A percentile compares a stretch with the other conserved stretches of the same genome.
Conservation (phyloP, 1,139 yeast genomes). For the Kurtzmaniella quercitrusa region DNA sequence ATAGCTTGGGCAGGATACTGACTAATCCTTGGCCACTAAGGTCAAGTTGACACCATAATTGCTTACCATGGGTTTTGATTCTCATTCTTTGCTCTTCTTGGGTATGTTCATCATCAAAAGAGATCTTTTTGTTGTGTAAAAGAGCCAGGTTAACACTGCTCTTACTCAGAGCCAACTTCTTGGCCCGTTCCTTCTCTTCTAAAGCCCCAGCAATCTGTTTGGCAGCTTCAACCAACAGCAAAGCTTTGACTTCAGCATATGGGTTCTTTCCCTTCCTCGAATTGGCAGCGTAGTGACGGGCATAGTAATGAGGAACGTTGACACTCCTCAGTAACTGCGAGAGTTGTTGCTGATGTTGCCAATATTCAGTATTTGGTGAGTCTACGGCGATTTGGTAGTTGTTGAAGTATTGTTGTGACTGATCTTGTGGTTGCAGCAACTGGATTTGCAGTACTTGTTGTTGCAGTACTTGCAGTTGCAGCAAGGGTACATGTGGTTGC, state of each 20-base stretch:
- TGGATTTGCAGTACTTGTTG: conserved; percentile 17
- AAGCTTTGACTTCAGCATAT: conserved; percentile 37
- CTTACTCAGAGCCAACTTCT: conserved; percentile 15
- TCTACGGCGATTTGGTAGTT: conserved; percentile 38
- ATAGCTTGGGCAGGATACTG: conserved; percentile 65
- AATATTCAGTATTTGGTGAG: conserved; percentile 52
- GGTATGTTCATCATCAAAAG: conserved; percentile 67
- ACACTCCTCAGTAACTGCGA: conserved; percentile 76
- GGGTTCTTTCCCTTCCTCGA: conserved; percentile 55
- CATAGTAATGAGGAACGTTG: conserved; percentile 78
- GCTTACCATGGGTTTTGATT: conserved; percentile 65
- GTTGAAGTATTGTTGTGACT: conserved; percentile 11
- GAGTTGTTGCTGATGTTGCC: conserved; percentile 87
- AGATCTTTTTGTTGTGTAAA: conserved; percentile 59
- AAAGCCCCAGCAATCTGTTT: conserved; percentile 42
- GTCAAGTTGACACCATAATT: conserved; percentile 93
- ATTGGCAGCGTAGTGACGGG: conserved; percentile 85
- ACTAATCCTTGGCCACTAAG: conserved; percentile 84
- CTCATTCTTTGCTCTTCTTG: conserved; percentile 75
- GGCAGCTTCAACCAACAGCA: conserved; percentile 54
- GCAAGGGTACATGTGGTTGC: conserved; percentile 25
- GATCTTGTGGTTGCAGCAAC: conserved; percentile 12
- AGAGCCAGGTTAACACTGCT: conserved; percentile 30
- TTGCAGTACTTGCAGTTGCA: conserved; percentile 25
- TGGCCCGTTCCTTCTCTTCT: conserved; percentile 39